phyloP scores from a whole-genome alignment of 2,329 filamentous ascomycete species.

The Gaeumannomyces tritici region DNA sequence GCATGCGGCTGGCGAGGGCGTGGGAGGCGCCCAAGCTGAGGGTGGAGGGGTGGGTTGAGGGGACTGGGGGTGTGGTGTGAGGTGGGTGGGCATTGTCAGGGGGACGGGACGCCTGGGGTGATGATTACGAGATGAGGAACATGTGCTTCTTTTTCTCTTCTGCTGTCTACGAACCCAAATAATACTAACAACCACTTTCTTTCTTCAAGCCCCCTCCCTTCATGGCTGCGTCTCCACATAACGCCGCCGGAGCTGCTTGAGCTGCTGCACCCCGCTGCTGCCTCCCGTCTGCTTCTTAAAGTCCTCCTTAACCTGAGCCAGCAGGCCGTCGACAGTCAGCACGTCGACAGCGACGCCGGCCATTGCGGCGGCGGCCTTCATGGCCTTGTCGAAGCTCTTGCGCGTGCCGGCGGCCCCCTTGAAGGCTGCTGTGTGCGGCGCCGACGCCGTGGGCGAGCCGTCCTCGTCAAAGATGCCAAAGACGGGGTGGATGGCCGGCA shows the following conservation, averaged over 20 bases:
- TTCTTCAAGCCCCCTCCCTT: too few relatives aligned
- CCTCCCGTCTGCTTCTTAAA: conserved; percentile 19
- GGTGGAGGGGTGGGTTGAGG: neutral
- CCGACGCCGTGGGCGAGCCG: conserved; percentile 31
- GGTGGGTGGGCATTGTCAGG: too few relatives aligned
- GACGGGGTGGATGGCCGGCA: conserved; percentile 42
- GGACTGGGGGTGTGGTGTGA: too few relatives aligned
- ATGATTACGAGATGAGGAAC: too few relatives aligned
- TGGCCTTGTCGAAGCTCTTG: conserved; percentile 32
- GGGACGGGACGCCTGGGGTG: too few relatives aligned
- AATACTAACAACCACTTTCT: too few relatives aligned
- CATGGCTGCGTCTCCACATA: neutral
- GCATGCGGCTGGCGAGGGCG: conserved; percentile 1
- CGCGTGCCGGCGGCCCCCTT: conserved; percentile 37
- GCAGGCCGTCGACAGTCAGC: conserved; percentile 27
- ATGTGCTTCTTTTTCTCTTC: too few relatives aligned
- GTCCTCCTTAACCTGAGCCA: conserved; percentile 29
- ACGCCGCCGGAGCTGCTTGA: neutral
- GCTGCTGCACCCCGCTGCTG: conserved; percentile 12
- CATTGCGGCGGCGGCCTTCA: conserved; percentile 36
- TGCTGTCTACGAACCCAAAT: too few relatives aligned
- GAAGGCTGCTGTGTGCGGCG: conserved; percentile 44
- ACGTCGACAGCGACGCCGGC: conserved; percentile 38
- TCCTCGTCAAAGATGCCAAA: conserved; percentile 46
- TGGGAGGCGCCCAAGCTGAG: conserved; percentile 1